Conservation (phyloP, 768 basidiomycete genomes). For the Suillus luteus region DNA sequence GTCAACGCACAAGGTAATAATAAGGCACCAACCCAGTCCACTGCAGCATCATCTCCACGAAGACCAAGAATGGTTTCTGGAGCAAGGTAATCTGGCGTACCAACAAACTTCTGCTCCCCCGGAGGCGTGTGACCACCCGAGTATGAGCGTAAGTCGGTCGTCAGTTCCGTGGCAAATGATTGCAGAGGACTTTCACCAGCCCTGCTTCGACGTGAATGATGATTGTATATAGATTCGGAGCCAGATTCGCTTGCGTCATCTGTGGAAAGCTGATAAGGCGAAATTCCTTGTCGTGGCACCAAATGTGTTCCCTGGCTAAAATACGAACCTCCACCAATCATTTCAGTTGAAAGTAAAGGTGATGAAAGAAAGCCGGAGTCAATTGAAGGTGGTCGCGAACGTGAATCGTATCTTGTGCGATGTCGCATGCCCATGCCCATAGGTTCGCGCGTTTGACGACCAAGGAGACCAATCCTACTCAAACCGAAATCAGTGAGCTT, state of each 20-base stretch:
- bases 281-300: conserved; percentile 58
- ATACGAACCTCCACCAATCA: conserved; percentile 69
- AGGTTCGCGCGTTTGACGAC: conserved; percentile 85
- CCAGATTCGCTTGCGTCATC: conserved; percentile 90
- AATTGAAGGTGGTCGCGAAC: conserved; percentile 81
- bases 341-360: conserved; percentile 64
- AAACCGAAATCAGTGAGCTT: conserved; percentile 98
- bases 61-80: conserved; percentile 95
- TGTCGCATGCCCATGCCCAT: conserved; percentile 47
- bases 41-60: conserved; percentile 90
- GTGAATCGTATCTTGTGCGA: conserved; percentile 61
- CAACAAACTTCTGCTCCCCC: conserved; percentile 92
- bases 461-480: conserved; percentile 95
- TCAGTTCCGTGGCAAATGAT: conserved; percentile 84
- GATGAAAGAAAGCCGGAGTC: conserved; percentile 81
- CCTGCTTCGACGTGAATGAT: conserved; percentile 54
- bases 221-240: conserved; percentile 72
- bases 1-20: conserved; percentile 14
- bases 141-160: conserved; percentile 81
- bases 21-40: conserved; percentile 84
- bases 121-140: conserved; percentile 62
- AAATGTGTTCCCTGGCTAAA: conserved; percentile 69
- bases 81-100: conserved; percentile 96
- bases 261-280: conserved; percentile 67
- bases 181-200: conserved; percentile 77